Evolutionary conservation across 106 monocot species (phyloP), one percentile per base, ranked within the genome.

Genomic region (Apostasia ramifera): DNA sequence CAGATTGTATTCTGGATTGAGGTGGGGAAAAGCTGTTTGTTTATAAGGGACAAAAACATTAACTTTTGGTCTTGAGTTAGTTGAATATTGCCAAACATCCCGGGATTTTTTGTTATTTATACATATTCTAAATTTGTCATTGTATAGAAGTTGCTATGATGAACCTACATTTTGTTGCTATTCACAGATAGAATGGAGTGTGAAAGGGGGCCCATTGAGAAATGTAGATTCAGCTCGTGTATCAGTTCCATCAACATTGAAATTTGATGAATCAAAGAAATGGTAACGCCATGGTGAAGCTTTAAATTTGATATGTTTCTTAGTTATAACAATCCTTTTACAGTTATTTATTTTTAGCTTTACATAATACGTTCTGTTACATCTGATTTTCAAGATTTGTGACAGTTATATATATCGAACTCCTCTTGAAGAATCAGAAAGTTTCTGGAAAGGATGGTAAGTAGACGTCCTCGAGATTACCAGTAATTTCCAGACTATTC

Each of bases 401-500:
- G 83, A 74, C 84, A 98, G 97, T 78, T 98, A 90, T 63, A 85
- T 70, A 13, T 85, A 90, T 57, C 85, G 85, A 53, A 90, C 87
- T 74, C 83, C 82, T 69, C 97, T 98, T 59, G 92, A 98, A 82
- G 73, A 92, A 83, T 74, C 97, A 38, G 97, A 98, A 73, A 78
- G 59, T 43, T 83, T 90, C 56, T 98, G 97, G 97, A 92, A 83
- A 83, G 92, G 90, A 76, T 98, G 97, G 97, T 98, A 74, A 15
- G 86, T 87, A 0, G 4, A 40, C 42, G 8, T 62, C 50, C 56
- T 69, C 38, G 5, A 42, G 6, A 57, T 70, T 7, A 14, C 2
- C 13, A 56, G 13, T 45, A 56, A 3, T 2, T 11, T 13, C 9
- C 6, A n/a, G 26, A 44, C 4, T 57, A 13, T 77, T 61, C 61